Evolutionary conservation across 257 asterid genomes (phyloP).

Genomic region (Lithospermum erythrorhizon): DNA sequence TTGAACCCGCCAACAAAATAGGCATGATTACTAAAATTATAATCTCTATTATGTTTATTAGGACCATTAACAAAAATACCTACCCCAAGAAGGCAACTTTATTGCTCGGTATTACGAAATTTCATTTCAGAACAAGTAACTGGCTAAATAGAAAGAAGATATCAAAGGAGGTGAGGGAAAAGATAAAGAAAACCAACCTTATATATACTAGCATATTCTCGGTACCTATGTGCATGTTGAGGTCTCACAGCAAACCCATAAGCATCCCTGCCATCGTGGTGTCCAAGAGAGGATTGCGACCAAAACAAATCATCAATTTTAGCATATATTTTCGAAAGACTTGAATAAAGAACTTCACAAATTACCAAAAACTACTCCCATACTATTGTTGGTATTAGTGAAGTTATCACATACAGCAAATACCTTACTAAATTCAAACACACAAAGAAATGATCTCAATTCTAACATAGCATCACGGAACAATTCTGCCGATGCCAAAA

Average conservation of each 20-base stretch:
- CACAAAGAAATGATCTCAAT: too few relatives aligned
- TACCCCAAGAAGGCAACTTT: neutral
- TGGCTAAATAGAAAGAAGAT: neutral
- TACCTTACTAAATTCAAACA: too few relatives aligned
- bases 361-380: neutral
- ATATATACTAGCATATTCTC: slow-evolving; percentile 75
- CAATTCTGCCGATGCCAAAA: too few relatives aligned
- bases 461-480: too few relatives aligned
- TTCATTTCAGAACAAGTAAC: neutral
- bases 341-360: neutral
- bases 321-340: neutral
- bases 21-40: neutral
- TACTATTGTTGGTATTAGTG: neutral
- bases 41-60: neutral
- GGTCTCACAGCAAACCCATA: slow-evolving; percentile 96
- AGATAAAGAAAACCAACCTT: slow-evolving; percentile 35
- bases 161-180: neutral
- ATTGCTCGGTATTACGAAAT: too few relatives aligned
- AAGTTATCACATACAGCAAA: too few relatives aligned
- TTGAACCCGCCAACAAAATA: neutral
- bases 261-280: slow-evolving; percentile 60
- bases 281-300: slow-evolving; percentile 4
- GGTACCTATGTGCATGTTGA: slow-evolving; percentile 82
- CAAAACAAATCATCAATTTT: neutral
- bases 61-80: neutral